These are phyloP conservation scores for Colletotrichum melonis DNA, from an alignment of 2,329 filamentous ascomycete genomes.

Conservation along the genomic window DNA sequence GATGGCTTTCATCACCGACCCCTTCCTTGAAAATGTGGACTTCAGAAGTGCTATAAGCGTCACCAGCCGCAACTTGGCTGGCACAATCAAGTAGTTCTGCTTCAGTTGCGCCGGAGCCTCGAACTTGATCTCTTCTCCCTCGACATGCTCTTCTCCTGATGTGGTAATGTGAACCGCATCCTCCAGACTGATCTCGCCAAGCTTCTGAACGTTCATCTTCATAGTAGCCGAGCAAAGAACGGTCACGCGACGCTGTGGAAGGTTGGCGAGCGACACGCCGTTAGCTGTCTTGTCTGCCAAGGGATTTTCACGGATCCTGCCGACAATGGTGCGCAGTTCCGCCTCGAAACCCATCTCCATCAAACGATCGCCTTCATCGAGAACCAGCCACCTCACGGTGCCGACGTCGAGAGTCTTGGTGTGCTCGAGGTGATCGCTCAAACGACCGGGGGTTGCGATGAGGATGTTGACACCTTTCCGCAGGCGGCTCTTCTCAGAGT, in stretches of 20 bases:
- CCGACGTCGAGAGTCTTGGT: constrained; percentile 90
- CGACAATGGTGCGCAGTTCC: constrained; percentile 88
- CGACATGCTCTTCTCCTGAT: constrained; percentile 61
- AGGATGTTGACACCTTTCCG: constrained; percentile 96
- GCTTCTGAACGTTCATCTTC: constrained; percentile 95
- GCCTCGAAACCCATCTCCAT: constrained; percentile 99
- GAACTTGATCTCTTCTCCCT: constrained; percentile 68
- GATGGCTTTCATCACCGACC: constrained; percentile 95
- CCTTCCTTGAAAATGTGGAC: constrained; percentile 86
- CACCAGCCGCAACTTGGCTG: constrained; percentile 90
- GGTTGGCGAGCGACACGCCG: constrained; percentile 66
- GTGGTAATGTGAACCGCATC: constrained; percentile 90
- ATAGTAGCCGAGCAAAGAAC: constrained; percentile 96
- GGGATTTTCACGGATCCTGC: constrained; percentile 76
- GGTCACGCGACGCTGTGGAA: constrained; percentile 83
- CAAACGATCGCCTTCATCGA: constrained; percentile 96
- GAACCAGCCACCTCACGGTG: constrained; percentile 90
- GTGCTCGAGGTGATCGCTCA: constrained; percentile 92
- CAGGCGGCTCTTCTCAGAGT: constrained; percentile 90
- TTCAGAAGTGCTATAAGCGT: constrained; percentile 87
- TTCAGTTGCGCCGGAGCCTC: constrained; percentile 92
- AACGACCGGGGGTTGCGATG: constrained; percentile 90
- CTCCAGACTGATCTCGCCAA: constrained; percentile 95
- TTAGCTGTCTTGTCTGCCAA: constrained; percentile 70
- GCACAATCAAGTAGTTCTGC: constrained; percentile 88